Base-by-base conservation (phyloP, 148 eudicot species). In the Cornus kousa region DNA sequence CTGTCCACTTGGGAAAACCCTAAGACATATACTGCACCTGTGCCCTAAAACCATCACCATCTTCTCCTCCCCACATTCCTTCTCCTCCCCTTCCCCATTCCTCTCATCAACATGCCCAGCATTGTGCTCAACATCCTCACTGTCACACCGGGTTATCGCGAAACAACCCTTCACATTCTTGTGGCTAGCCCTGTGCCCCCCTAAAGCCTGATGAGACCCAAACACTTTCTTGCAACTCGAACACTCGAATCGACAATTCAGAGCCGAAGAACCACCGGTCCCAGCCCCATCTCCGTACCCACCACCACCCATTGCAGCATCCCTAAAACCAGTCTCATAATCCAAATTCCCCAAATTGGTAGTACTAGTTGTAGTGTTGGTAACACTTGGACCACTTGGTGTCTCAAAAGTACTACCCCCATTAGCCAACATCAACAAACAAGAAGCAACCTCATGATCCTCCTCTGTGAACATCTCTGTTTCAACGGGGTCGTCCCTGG, bases 121-220 rank as follows among this genome's bases (percentile, higher is more conserved):
- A 9, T 60, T 23, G 12, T 57, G 74, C 9, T 68, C 83, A 14
- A 50, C 40, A 0, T 10, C 74, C 5, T 79, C 85, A 6, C 37
- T 73, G 22, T n/a, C 83, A 50, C 60, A 59, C 71, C 78, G 78
- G 1, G 75, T 86, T 19, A 79, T 89, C 2, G 97, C 97, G 39
- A 88, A 90, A 76, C 97, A 92, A 10, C 97, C 98, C 83, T 92
- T 94, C 31, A 94, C 98, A 35, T 94, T 94, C 88, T 92, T 94
- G 83, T 92, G 97, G 55, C 90, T 94, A 0, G 98, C 97, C 81
- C 97, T 87, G 84, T 95, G 97, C 7, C 98, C 98, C 7, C 98
- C 98, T 53, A 95, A 55, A 0, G 97, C 97, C 82, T 95, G 98
- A 80, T 89, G 97, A 6, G 97, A 87, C 69, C 89, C 88, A 31